A percentile compares a stretch with the other conserved stretches of the same genome.
Evolutionary conservation across 2,329 filamentous ascomycete genomes (phyloP).

Genomic region (Zymoseptoria brevis): DNA sequence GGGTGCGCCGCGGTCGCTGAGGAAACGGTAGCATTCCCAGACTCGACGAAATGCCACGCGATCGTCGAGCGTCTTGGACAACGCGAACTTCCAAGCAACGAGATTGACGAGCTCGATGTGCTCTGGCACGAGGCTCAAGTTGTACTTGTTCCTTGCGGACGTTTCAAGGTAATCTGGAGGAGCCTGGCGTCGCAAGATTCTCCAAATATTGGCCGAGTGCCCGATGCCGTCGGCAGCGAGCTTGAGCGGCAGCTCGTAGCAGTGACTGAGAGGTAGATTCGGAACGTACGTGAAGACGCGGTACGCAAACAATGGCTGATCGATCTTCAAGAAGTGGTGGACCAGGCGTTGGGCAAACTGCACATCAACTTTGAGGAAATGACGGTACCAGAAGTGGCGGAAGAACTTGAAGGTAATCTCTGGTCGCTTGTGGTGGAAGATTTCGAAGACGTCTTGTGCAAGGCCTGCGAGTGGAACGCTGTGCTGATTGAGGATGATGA

Average conservation of each 20-base stretch:
- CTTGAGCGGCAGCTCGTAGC: slow-evolving; percentile 16
- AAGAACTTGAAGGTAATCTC: background rate
- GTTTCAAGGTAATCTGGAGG: background rate
- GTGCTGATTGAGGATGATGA: slow-evolving; percentile 4
- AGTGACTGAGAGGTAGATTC: slow-evolving; percentile 12
- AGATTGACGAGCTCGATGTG: slow-evolving; percentile 39
- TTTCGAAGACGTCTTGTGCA: slow-evolving; percentile 7
- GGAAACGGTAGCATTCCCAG: slow-evolving; percentile 40
- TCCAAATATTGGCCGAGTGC: background rate
- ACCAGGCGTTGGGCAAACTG: slow-evolving; percentile 11
- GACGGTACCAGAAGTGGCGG: background rate
- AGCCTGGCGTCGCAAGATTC: slow-evolving; percentile 2
- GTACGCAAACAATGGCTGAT: slow-evolving; percentile 8
- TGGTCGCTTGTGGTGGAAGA: slow-evolving; percentile 2
- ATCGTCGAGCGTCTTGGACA: slow-evolving; percentile 29
- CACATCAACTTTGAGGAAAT: slow-evolving; percentile 6
- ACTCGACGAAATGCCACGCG: slow-evolving; percentile 40
- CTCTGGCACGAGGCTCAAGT: slow-evolving; percentile 11
- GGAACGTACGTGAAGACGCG: slow-evolving; percentile 14
- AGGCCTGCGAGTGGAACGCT: slow-evolving; percentile 3
- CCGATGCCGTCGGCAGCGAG: slow-evolving; percentile 9
- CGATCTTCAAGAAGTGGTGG: slow-evolving; percentile 11
- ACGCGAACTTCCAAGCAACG: slow-evolving; percentile 39
- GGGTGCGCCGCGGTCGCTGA: slow-evolving; percentile 36
- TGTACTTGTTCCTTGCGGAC: background rate